A percentile compares a stretch with the other conserved stretches of the same genome.
Evolutionary conservation across 495 filamentous ascomycete genomes (phyloP).

Genomic region (Pyrenopolyporus hunteri): DNA sequence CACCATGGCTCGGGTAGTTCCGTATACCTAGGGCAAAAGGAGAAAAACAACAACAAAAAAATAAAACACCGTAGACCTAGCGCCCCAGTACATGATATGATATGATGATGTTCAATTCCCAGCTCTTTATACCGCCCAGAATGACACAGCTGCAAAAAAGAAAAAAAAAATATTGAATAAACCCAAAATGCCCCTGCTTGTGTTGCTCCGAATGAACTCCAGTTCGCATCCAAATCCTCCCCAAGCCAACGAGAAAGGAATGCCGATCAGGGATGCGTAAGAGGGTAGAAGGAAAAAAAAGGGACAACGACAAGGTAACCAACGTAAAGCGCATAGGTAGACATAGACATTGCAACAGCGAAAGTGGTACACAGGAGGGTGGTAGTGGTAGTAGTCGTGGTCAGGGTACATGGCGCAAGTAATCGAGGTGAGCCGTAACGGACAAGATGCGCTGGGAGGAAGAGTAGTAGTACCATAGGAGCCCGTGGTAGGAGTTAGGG

Average conservation of each 20-base stretch:
- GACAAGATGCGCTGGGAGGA: conserved; percentile 22
- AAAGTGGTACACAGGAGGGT: conserved; percentile 23
- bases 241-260: conserved; percentile 28
- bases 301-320: conserved; percentile 4
- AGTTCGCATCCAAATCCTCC: conserved; percentile 32
- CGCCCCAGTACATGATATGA: conserved; percentile 24
- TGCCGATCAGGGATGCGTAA: conserved; percentile 21
- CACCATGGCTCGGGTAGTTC: conserved; percentile 10
- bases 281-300: neutral
- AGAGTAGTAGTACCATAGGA: too few species aligned
- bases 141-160: conserved; percentile 14
- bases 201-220: conserved; percentile 35
- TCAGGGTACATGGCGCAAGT: conserved; percentile 12
- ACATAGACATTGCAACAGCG: conserved; percentile 29
- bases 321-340: conserved; percentile 28
- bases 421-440: conserved; percentile 32
- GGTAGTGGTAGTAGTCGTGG: neutral
- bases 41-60: conserved; percentile 4
- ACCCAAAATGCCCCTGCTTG: conserved; percentile 28
- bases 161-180: neutral
- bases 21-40: conserved; percentile 9
- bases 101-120: conserved; percentile 32
- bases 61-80: conserved; percentile 25
- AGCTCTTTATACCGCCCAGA: conserved; percentile 31
- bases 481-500: too few species aligned